Conservation (phyloP, 805 yeast species). For the Debaryomyces maramus region DNA sequence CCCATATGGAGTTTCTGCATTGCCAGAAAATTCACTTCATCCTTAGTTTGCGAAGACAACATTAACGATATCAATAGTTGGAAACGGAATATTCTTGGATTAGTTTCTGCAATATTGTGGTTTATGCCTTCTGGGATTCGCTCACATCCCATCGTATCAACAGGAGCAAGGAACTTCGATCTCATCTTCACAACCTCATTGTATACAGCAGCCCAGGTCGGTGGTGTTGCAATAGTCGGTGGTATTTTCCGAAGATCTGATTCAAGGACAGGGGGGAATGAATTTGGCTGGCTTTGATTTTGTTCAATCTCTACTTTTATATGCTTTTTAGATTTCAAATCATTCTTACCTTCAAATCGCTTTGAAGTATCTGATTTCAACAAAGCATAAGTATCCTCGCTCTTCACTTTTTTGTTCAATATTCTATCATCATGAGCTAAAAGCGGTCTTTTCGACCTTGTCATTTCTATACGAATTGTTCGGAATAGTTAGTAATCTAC, state of each 20-base stretch:
- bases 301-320: constrained; percentile 9
- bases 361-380: no score
- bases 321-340: constrained; percentile 7
- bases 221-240: constrained; percentile 23
- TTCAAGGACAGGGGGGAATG: constrained; percentile 8
- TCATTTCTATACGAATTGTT: background rate
- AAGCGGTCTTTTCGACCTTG: background rate
- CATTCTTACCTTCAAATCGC: no score
- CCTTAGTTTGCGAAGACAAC: constrained; percentile 91
- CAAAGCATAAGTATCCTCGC: background rate
- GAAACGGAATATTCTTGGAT: constrained; percentile 53
- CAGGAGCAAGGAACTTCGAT: constrained; percentile 68
- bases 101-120: constrained; percentile 27
- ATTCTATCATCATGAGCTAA: background rate
- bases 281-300: constrained; percentile 8
- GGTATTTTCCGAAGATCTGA: background rate
- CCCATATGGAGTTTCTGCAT: constrained; percentile 58
- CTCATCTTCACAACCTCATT: constrained; percentile 68
- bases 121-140: constrained; percentile 47
- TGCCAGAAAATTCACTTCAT: constrained; percentile 76
- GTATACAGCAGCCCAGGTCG: constrained; percentile 57
- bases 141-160: constrained; percentile 86
- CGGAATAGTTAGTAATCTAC: no score
- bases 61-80: constrained; percentile 78
- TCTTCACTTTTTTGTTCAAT: background rate